Conservation (phyloP, 2,329 filamentous ascomycete species). For the Ascochyta viciae-villosae region DNA sequence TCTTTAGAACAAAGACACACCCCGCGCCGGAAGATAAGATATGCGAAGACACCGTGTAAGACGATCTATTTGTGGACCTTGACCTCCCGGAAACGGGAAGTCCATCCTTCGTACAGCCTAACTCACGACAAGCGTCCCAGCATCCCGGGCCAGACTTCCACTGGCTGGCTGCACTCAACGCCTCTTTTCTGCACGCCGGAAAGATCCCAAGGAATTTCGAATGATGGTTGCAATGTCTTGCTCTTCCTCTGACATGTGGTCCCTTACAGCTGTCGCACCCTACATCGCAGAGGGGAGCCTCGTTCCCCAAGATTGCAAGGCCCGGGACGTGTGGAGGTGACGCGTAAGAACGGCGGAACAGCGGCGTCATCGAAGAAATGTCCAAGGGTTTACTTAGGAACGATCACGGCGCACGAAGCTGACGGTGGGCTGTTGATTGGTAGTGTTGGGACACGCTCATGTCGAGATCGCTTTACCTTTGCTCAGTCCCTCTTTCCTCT, state of each 20-base stretch:
- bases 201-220: conserved; percentile 1
- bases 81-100: conserved; percentile 1
- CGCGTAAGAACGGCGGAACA: conserved; percentile 15
- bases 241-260: conserved; percentile 1
- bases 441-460: background rate
- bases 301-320: conserved; percentile 10
- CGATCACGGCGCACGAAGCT: background rate
- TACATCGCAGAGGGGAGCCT: background rate
- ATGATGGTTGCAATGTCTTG: background rate
- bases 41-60: background rate
- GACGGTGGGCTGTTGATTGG: background rate
- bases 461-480: background rate
- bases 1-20: background rate
- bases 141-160: conserved; percentile 1
- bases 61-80: conserved; percentile 14
- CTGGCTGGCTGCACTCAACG: conserved; percentile 12
- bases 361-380: conserved; percentile 8
- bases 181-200: conserved; percentile 4
- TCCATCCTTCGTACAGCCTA: conserved; percentile 4
- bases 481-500: background rate
- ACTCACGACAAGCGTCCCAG: conserved; percentile 1
- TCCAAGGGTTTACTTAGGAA: background rate
- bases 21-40: background rate
- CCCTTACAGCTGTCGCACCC: background rate
- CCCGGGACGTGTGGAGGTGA: conserved; percentile 8